Percentiles rank a stretch among this genome's conserved stretches.
phyloP scores from a whole-genome alignment of 2,329 filamentous ascomycete genomes.

The Aspergillus ustus region DNA sequence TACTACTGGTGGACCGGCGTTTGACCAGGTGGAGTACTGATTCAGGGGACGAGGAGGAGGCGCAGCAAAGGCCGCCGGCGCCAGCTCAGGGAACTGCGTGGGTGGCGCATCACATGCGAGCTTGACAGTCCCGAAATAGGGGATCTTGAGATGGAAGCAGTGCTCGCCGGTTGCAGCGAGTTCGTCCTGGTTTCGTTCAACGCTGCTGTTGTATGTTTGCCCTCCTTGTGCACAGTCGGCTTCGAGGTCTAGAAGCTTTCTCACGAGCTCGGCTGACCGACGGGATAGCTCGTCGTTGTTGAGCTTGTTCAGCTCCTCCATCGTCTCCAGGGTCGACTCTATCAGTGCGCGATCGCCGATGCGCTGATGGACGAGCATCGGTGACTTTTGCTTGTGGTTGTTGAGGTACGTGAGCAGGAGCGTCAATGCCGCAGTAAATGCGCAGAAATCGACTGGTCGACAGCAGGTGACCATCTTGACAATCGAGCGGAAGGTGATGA shows the following conservation, averaged over 20 bases:
- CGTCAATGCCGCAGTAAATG: neutral
- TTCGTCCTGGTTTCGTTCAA: neutral
- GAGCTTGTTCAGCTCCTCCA: neutral
- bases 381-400: neutral
- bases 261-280: neutral
- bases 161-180: neutral
- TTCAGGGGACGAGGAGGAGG: neutral
- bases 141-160: neutral
- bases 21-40: neutral
- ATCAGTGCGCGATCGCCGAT: conserved; percentile 5
- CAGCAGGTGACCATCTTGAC: neutral
- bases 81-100: neutral
- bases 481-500: neutral
- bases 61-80: neutral
- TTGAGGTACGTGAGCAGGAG: neutral
- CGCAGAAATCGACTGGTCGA: conserved; percentile 1
- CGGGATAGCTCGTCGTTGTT: neutral
- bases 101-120: neutral
- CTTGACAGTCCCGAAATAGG: neutral
- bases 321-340: neutral
- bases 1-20: neutral
- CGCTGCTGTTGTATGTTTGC: neutral
- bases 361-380: neutral
- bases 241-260: neutral
- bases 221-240: neutral